Base-by-base conservation (phyloP, 352 stramenopile genomes). In the Phytophthora hybrid region DNA sequence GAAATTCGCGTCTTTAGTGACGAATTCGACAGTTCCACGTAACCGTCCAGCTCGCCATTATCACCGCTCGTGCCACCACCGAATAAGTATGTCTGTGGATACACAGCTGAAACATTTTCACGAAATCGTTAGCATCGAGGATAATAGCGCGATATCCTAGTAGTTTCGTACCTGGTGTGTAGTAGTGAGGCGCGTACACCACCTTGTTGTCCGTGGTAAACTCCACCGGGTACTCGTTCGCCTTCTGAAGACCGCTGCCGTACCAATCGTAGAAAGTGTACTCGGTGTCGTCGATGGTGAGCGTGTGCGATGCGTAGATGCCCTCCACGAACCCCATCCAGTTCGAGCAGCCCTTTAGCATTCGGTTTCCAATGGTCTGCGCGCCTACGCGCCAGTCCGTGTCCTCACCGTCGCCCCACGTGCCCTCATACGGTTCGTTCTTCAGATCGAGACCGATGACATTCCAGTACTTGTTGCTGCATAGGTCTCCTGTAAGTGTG, bases 391-490 rank as follows among this genome's bases (percentile, higher is more conserved):
- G 64, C 52, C 88, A 90, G 39, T 91, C 83, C 2, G 69, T 80
- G 10, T 69, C 66, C 8, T 68, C 47, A 18, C 71, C 79, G 23
- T 88, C 78, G 5, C 83, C 82, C 85, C 82, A 93, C 37, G 83
- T 90, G 10, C 69, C 82, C 11, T 79, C 41, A 14, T 65, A 76
- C 21, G 80, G 74, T 31, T 92, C 83, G 60, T 90, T 94, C 74
- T 91, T 90, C 37, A 94, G 68, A 58, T 93, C 84, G 29, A 95
- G 72, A 16, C 85, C 86, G 10, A 95, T 84, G 49, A 95, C 69
- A 69, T 93, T 93, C 83, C 85, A 95, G 73, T 91, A 95, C 46
- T 82, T 77, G 11, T 81, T 71, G 4, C 66, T 83, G 69, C 88
- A 93, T 21, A 93, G 55, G 6, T 66, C 74, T 4, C 31, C 63